phyloP scores from a whole-genome alignment of 2,329 filamentous ascomycete genomes.

The Neopestalotiopsis rosae region DNA sequence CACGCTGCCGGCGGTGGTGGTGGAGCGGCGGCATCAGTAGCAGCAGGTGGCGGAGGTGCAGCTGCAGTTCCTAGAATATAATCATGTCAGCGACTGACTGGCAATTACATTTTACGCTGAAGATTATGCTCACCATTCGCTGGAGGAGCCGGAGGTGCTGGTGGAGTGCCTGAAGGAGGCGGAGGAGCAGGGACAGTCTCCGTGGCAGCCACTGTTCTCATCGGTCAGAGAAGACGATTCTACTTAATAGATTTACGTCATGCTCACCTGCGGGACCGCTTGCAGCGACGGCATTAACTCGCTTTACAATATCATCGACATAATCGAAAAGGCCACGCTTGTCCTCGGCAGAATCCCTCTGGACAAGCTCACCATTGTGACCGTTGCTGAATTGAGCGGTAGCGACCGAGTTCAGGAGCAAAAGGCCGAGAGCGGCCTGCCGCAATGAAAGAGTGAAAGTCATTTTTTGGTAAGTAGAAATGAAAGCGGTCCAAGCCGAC shows the following conservation, averaged over 20 bases:
- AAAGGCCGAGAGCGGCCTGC: slow-evolving; percentile 14
- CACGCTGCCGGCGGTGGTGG: background rate
- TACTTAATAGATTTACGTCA: background rate
- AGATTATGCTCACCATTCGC: background rate
- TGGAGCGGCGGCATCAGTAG: background rate
- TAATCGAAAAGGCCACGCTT: slow-evolving; percentile 2
- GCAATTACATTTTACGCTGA: background rate
- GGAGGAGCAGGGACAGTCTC: background rate
- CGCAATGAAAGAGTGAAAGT: slow-evolving; percentile 8
- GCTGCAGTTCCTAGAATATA: background rate
- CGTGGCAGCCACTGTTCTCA: background rate
- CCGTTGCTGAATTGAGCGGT: background rate
- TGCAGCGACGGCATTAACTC: background rate
- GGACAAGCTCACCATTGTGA: background rate
- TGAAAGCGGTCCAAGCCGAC: slow-evolving; percentile 3
- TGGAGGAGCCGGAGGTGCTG: background rate
- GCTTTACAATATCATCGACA: background rate
- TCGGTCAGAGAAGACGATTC: background rate
- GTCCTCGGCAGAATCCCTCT: background rate
- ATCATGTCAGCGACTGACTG: background rate
- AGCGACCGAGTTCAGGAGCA: background rate
- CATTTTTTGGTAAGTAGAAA: background rate
- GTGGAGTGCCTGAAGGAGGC: slow-evolving; percentile 4
- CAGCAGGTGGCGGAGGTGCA: background rate
- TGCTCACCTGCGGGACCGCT: background rate